phyloP scores from a whole-genome alignment of 495 filamentous ascomycete genomes.

The Neurospora africana region DNA sequence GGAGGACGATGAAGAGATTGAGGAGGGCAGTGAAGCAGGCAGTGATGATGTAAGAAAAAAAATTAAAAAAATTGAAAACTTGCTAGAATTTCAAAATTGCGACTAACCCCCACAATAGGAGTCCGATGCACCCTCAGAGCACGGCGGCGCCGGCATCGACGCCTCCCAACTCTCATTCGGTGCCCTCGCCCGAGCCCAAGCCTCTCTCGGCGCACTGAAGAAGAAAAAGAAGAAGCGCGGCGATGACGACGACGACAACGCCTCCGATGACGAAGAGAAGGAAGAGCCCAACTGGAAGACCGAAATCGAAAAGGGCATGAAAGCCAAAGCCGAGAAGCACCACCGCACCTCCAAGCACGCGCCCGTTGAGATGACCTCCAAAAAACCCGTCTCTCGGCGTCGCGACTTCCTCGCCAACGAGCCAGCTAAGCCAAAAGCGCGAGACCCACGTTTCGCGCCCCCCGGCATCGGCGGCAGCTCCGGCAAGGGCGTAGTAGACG shows the following conservation, averaged over 20 bases:
- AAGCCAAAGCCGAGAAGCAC: slow-evolving; percentile 6
- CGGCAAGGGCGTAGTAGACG: slow-evolving; percentile 34
- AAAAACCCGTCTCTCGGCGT: slow-evolving; percentile 67
- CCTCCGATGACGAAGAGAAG: background rate
- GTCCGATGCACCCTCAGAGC: slow-evolving; percentile 22
- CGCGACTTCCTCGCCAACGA: slow-evolving; percentile 54
- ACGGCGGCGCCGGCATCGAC: slow-evolving; percentile 28
- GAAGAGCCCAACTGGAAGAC: slow-evolving; percentile 5
- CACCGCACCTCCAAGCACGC: slow-evolving; percentile 73
- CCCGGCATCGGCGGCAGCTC: slow-evolving; percentile 37
- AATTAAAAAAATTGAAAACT: background rate
- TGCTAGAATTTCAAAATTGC: background rate
- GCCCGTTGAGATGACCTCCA: slow-evolving; percentile 68
- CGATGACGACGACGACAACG: background rate
- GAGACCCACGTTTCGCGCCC: slow-evolving; percentile 74
- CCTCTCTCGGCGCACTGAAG: slow-evolving; percentile 35
- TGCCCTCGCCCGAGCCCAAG: slow-evolving; percentile 75
- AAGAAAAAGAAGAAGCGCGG: slow-evolving; percentile 17
- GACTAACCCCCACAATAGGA: slow-evolving; percentile 3
- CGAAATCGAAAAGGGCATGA: slow-evolving; percentile 7
- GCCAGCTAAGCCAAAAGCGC: slow-evolving; percentile 38
- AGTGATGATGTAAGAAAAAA: slow-evolving; percentile 14
- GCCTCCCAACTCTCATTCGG: slow-evolving; percentile 67
- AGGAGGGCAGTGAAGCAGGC: slow-evolving; percentile 16
- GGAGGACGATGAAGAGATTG: slow-evolving; percentile 17